Percentiles rank a stretch among this genome's conserved stretches.
phyloP scores from a whole-genome alignment of 306 rosid species.

The Trichosanthes cucumerina region DNA sequence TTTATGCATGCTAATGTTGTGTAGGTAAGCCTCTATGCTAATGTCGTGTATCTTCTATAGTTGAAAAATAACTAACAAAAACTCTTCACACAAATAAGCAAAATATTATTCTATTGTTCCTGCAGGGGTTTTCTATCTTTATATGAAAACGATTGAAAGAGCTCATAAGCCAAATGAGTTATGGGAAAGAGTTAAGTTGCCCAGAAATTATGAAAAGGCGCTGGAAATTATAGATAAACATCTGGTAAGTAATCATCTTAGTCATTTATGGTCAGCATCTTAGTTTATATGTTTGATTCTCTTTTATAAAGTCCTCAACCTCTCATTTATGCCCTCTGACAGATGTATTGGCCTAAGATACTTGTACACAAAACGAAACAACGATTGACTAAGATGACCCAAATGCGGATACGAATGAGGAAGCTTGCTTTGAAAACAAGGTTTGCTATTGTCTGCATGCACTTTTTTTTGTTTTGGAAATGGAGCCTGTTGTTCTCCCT shows the following conservation, averaged over 20 bases:
- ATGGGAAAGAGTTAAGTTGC: constrained; percentile 95
- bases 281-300: neutral
- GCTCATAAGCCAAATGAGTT: constrained; percentile 86
- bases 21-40: neutral
- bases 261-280: neutral
- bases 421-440: constrained; percentile 84
- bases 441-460: constrained; percentile 15
- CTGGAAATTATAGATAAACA: constrained; percentile 77
- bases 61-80: neutral
- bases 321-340: neutral
- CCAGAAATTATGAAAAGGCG: constrained; percentile 76
- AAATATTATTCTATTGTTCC: neutral
- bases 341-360: constrained; percentile 94
- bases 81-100: neutral
- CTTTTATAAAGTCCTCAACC: neutral
- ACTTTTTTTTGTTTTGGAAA: neutral
- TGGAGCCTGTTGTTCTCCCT: neutral
- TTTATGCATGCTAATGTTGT: neutral
- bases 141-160: constrained; percentile 90
- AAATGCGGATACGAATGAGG: constrained; percentile 90
- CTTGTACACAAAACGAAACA: constrained; percentile 88
- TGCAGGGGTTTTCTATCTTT: constrained; percentile 88
- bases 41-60: neutral
- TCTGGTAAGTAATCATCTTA: constrained; percentile 40
- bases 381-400: constrained; percentile 90